Base-by-base conservation (phyloP, 1,284 basidiomycete genomes). In the Heimioporus retisporus region DNA sequence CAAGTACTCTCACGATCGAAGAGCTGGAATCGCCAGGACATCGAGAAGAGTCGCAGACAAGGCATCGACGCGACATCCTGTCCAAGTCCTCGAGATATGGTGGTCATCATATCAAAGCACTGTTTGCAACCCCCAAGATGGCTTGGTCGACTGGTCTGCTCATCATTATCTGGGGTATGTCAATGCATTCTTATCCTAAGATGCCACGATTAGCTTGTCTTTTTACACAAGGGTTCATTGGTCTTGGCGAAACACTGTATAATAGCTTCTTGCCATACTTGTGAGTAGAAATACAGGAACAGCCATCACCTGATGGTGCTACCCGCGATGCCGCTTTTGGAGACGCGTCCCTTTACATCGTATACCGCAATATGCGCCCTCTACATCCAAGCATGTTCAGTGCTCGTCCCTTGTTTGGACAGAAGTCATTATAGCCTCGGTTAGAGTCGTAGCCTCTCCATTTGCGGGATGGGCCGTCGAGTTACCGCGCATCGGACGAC, bases 371-470 rank as follows among this genome's bases (percentile, higher is more conserved):
- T 72, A 86, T 87, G 64, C 2, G 77, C 46, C 16, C 43, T 25
- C 8, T 19, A 3, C 51, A 5, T 1, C 74, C 70, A 43, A 25
- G 28, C 19, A 42, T 55, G 11, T 13, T 43, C 35, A 55, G 2
- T 31, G 28, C 65, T 65, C 51, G 68, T n/a, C 18, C 23, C 8
- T n/a, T 48, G 46, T n/a, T n/a, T 35, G 4, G 13, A 65, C 70
- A 86, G 85, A 83, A 80, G 84, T 83, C 40, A 91, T 93, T 66
- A 75, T 93, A 35, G 88, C 87, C 61, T 81, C 86, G 3, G 84
- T 90, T 63, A 91, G 92, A 7, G 84, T 94, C 19, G 91, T 91
- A 4, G 90, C 91, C 6, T 89, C 90, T 0, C 80, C 92, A 42
- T 73, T 89, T 59, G 90, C 87, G 6, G 91, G 88, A 3, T 91